phyloP scores from a whole-genome alignment of 2,329 filamentous ascomycete species.

The Colletotrichum tofieldiae region DNA sequence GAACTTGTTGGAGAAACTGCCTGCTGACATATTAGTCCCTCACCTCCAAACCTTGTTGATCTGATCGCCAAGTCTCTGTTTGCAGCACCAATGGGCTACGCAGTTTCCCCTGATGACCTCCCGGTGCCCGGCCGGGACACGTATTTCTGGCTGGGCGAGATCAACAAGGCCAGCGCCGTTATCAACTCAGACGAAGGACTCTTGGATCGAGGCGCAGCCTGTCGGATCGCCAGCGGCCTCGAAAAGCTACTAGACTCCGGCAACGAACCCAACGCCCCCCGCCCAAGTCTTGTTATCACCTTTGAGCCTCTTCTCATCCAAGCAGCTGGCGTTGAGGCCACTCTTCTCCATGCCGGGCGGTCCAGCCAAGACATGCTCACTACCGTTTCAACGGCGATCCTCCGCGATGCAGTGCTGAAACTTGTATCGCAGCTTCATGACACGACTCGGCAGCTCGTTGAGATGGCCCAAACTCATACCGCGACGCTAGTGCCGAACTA shows the following conservation, averaged over 20 bases:
- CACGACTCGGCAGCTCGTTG: conserved; percentile 18
- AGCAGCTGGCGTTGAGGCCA: conserved; percentile 31
- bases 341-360: conserved; percentile 36
- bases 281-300: conserved; percentile 36
- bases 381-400: conserved; percentile 22
- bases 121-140: conserved; percentile 36
- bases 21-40: too few species aligned
- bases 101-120: conserved; percentile 18
- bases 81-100: conserved; percentile 11
- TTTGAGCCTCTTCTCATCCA: conserved; percentile 38
- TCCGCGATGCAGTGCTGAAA: conserved; percentile 29
- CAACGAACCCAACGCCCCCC: conserved; percentile 20
- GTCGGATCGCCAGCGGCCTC: conserved; percentile 22
- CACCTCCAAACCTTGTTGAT: too few species aligned
- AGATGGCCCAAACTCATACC: conserved; percentile 12
- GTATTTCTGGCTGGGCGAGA: conserved; percentile 38
- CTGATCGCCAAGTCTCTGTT: too few species aligned
- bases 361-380: conserved; percentile 41
- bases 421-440: conserved; percentile 25
- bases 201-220: conserved; percentile 5
- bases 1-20: not conserved
- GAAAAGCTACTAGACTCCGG: conserved; percentile 28
- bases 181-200: conserved; percentile 39
- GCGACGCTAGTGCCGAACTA: conserved; percentile 31
- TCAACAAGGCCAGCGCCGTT: conserved; percentile 38